Evolutionary conservation across 148 eudicot genomes (phyloP), one percentile per base, ranked within the genome.

Genomic region (Silene conica): DNA sequence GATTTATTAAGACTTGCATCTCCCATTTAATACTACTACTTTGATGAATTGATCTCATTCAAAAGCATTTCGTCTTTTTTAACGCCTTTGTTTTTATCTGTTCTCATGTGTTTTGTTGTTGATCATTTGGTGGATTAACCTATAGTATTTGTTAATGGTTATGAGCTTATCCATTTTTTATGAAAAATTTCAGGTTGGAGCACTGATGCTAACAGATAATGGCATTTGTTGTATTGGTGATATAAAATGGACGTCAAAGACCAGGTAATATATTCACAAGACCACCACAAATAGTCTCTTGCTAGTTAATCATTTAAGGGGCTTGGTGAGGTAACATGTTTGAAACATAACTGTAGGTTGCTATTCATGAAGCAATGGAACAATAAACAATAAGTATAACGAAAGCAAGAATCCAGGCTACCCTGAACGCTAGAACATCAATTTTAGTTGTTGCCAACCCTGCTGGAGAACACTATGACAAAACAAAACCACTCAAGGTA

Each of bases 351-450:
- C 41, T 68, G 26, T 71, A 95, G 99, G 99, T 95, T 78, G 99
- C 99, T 72, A 95, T 95, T 81, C 99, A 95, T 73, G 99, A 95
- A 92, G 99, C 99, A 21, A 95, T 95, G 99, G 99, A 95, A 72
- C 99, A 95, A 78, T 97, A 95, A 82, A 95, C 99, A 6, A 95
- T 95, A 76, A 95, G 99, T 85, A 95, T 95, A 41, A 95, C 99
- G 21, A 95, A 95, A 85, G 99, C 99, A 59, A 97, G 99, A 75
- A 95, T 95, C 82, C 99, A 95, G 73, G 99, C 99, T 43, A 95
- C 99, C 63, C 61, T 95, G 67, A 95, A 95, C 82, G 99, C 99
- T 45, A 79, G 97, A 85, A 92, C 99, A 61, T 89, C 99, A 72
- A 92, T 95, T 71, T 87, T 95, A 79, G 99, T 97, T 84, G 99